Evolutionary conservation across 495 filamentous ascomycete species (phyloP), one percentile per base, ranked within the genome.

Genomic region (Neurospora sp.): DNA sequence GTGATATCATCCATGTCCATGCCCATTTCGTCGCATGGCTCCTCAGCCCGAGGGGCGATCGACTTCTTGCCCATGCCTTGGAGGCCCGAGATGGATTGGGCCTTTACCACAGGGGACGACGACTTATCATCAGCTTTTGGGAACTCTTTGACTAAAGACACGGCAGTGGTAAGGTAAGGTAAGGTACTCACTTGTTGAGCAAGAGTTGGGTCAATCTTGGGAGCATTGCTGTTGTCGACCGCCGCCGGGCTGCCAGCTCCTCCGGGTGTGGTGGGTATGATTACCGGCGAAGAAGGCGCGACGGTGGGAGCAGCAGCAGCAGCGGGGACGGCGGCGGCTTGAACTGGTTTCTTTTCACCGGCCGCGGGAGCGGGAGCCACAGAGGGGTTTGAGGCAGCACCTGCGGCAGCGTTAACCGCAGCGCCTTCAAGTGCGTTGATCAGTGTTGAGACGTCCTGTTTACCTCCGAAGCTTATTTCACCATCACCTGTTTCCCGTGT

Each of bases 391-490:
- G 75, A 70, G 46, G 76, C 74, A 31, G 77, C 79, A 69, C 78
- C 75, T 48, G 80, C 77, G 20, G 83, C 83, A 7, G 82, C 81
- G 76, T 79, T 83, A 54, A 86, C 84, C 39, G 85, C 85, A 42
- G 85, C 84, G 70, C 85, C 85, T 79, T 85, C 83, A 69, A 86
- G 78, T 69, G 83, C 84, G 72, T 82, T 85, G 76, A 87, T 83
- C 71, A 86, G 74, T 69, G 79, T 81, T 42, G 85, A 82, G 10
- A 88, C 87, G 77, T 84, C 82, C 81, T 88, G 84, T 69, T 83
- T 83, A 48, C 84, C 84, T 72, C 86, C 86, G 75, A 88, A 88
- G 74, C 86, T 88, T 75, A 88, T 88, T 81, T 89, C 87, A 82
- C 87, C 87, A 84, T 88, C 86, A 88, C 87, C 87, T 85, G 86